Conservation (phyloP, 148 eudicot species). For the Diospyros kaki region DNA sequence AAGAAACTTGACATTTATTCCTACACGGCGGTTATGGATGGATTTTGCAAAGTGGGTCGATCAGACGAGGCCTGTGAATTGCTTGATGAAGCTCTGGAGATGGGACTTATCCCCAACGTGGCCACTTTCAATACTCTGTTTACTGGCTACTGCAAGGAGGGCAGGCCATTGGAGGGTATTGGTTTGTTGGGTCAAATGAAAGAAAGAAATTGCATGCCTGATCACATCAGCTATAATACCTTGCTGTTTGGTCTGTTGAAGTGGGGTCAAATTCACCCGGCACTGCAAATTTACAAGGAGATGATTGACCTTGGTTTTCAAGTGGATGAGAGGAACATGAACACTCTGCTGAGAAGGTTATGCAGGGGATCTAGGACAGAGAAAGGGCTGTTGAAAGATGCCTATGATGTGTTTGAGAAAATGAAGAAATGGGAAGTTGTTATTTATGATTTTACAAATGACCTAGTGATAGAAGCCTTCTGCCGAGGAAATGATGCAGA, state of each 20-base stretch:
- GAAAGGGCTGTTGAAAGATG: conserved; percentile 30
- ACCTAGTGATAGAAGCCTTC: conserved; percentile 59
- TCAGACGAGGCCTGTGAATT: conserved; percentile 74
- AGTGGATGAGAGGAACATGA: conserved; percentile 77
- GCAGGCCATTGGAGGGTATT: conserved; percentile 72
- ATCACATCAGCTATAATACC: conserved; percentile 64
- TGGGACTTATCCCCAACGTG: conserved; percentile 58
- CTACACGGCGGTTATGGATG: conserved; percentile 80
- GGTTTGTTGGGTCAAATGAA: conserved; percentile 58
- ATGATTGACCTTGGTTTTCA: conserved; percentile 49
- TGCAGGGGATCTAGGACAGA: conserved; percentile 60
- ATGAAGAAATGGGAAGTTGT: conserved; percentile 38
- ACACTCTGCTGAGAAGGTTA: conserved; percentile 60
- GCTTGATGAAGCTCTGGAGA: conserved; percentile 51
- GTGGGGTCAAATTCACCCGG: conserved; percentile 51
- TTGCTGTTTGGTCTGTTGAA: conserved; percentile 78
- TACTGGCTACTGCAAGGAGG: conserved; percentile 78
- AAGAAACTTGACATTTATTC: conserved; percentile 54
- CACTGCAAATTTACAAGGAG: conserved; percentile 49
- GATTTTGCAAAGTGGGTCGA: conserved; percentile 89
- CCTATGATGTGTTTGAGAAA: conserved; percentile 39
- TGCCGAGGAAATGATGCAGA: conserved; percentile 48
- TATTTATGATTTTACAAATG: conserved; percentile 36
- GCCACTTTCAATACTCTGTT: conserved; percentile 67
- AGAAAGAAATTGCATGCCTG: conserved; percentile 56